Evolutionary conservation across 2,329 filamentous ascomycete species (phyloP).

Genomic region (Sporothrix curviconia): DNA sequence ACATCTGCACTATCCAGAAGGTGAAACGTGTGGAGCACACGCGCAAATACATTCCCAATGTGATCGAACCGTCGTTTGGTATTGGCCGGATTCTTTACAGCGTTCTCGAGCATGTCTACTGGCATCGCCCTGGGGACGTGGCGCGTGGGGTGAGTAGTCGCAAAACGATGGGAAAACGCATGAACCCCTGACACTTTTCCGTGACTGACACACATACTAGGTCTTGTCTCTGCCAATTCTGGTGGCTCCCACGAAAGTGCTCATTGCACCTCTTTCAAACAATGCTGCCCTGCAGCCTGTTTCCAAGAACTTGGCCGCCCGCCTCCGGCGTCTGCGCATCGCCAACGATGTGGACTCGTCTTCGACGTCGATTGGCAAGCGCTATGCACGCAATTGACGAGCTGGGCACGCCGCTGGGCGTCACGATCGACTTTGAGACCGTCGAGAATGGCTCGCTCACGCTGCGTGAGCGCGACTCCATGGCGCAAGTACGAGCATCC

Average conservation of each 20-base stretch:
- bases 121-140: constrained; percentile 46
- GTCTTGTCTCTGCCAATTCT: background rate
- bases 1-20: constrained; percentile 77
- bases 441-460: constrained; percentile 82
- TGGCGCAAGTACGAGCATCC: constrained; percentile 78
- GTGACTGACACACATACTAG: too few relatives aligned
- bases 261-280: constrained; percentile 81
- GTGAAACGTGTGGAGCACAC: constrained; percentile 74
- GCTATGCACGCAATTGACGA: constrained; percentile 96
- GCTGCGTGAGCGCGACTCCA: constrained; percentile 83
- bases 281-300: constrained; percentile 74
- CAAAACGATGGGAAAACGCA: too few relatives aligned
- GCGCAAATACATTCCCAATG: constrained; percentile 89
- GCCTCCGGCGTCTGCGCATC: constrained; percentile 68
- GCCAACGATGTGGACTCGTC: constrained; percentile 86
- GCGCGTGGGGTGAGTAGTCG: too few relatives aligned
- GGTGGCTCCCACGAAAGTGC: constrained; percentile 72
- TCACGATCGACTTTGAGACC: constrained; percentile 95
- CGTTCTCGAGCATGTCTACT: constrained; percentile 91
- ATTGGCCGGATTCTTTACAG: constrained; percentile 92
- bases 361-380: constrained; percentile 86
- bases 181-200: too few relatives aligned
- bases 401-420: constrained; percentile 85
- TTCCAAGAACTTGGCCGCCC: constrained; percentile 63
- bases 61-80: constrained; percentile 97